Percentiles rank a stretch among this genome's conserved stretches.
These are phyloP conservation scores for Chaetomium strumarium DNA, from an alignment of 2,329 filamentous ascomycete species.

Conservation along the genomic window DNA sequence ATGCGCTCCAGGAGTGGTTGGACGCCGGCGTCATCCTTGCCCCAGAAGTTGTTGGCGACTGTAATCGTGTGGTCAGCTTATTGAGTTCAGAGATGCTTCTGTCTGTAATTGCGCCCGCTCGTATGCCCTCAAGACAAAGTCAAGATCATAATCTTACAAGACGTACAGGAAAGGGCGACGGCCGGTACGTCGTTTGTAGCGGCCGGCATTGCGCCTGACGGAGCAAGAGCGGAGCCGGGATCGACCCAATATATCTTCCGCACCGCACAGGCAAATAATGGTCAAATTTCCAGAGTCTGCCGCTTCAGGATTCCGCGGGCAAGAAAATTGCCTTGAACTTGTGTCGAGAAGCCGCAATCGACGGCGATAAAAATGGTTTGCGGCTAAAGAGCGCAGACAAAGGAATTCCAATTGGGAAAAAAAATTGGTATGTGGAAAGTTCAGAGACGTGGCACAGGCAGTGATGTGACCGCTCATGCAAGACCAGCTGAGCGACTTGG, in stretches of 20 bases:
- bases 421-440: neutral
- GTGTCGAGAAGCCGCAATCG: constrained; percentile 2
- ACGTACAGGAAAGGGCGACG: constrained; percentile 27
- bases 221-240: constrained; percentile 12
- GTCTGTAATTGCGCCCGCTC: neutral
- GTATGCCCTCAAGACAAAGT: neutral
- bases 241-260: neutral
- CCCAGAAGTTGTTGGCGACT: constrained; percentile 99
- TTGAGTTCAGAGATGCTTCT: neutral
- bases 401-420: neutral
- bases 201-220: constrained; percentile 23
- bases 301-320: neutral
- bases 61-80: constrained; percentile 7
- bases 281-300: neutral
- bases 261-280: neutral
- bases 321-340: neutral
- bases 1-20: constrained; percentile 87
- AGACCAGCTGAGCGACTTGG: neutral
- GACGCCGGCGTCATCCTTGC: constrained; percentile 96
- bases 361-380: neutral
- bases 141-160: neutral
- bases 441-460: constrained; percentile 6
- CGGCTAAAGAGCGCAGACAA: neutral
- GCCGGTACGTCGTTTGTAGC: constrained; percentile 24
- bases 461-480: neutral